Evolutionary conservation across 257 asterid species (phyloP).

Genomic region (Solanum medicagineum): DNA sequence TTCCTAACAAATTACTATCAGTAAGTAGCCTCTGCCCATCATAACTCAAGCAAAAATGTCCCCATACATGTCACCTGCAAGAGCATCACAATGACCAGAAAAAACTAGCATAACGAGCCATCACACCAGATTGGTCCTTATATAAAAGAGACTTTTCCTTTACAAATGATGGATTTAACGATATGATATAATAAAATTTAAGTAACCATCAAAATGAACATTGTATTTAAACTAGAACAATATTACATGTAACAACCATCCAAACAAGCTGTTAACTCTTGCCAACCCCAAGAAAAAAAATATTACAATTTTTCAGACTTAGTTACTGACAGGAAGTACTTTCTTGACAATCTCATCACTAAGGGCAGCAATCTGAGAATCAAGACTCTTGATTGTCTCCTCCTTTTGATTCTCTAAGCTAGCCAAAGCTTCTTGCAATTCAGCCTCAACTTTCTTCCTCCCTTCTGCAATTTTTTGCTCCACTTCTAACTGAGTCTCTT

Average conservation of each 20-base stretch:
- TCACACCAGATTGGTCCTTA: not conserved
- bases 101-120: not conserved
- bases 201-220: not conserved
- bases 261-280: not conserved
- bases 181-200: no score
- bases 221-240: not conserved
- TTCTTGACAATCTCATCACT: slow-evolving; percentile 87
- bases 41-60: slow-evolving; percentile 64
- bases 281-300: not conserved
- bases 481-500: slow-evolving; percentile 78
- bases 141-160: not conserved
- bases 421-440: slow-evolving; percentile 70
- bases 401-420: slow-evolving; percentile 71
- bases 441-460: slow-evolving; percentile 72
- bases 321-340: slow-evolving; percentile 62
- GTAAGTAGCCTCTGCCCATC: slow-evolving; percentile 43
- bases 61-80: slow-evolving; percentile 74
- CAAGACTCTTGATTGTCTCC: slow-evolving; percentile 63
- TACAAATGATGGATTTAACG: not conserved
- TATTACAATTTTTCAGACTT: not conserved
- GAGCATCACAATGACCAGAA: not conserved
- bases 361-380: slow-evolving; percentile 69
- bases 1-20: slow-evolving; percentile 37
- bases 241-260: not conserved
- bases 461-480: slow-evolving; percentile 74